These are phyloP conservation scores for Solanum piurae DNA, from an alignment of 257 asterid genomes.

Conservation along the genomic window DNA sequence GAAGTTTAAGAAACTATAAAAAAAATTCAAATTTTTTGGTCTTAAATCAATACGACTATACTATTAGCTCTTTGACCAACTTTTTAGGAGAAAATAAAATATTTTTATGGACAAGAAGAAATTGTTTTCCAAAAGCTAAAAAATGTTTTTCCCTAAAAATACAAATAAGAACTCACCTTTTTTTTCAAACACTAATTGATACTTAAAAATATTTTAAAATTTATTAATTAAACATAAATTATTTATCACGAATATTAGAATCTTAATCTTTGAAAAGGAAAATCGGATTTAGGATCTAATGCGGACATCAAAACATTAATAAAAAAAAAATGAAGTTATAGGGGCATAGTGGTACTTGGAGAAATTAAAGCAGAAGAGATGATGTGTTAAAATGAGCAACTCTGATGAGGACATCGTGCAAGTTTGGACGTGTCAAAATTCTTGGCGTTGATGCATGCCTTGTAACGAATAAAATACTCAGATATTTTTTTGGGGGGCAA, in stretches of 20 bases:
- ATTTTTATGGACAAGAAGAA: neutral
- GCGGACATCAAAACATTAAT: rapidly evolving
- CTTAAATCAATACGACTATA: neutral
- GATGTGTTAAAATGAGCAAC: neutral
- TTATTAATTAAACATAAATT: neutral
- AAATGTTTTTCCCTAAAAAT: neutral
- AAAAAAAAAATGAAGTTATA: neutral
- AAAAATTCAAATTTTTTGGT: neutral
- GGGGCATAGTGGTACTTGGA: neutral
- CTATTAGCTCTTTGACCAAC: neutral
- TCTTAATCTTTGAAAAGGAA: rapidly evolving
- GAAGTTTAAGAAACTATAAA: neutral
- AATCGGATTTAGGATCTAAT: too few species aligned
- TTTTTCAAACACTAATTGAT: neutral
- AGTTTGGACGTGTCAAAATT: neutral
- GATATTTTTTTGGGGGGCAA: neutral
- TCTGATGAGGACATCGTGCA: neutral
- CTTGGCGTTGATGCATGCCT: neutral
- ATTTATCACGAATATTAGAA: neutral
- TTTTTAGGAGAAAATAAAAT: neutral
- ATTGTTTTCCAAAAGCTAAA: neutral
- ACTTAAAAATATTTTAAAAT: neutral
- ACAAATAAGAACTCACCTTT: neutral
- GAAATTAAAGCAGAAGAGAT: neutral
- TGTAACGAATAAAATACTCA: neutral